phyloP scores from a whole-genome alignment of 306 rosid species.

The Fragaria ananassa region DNA sequence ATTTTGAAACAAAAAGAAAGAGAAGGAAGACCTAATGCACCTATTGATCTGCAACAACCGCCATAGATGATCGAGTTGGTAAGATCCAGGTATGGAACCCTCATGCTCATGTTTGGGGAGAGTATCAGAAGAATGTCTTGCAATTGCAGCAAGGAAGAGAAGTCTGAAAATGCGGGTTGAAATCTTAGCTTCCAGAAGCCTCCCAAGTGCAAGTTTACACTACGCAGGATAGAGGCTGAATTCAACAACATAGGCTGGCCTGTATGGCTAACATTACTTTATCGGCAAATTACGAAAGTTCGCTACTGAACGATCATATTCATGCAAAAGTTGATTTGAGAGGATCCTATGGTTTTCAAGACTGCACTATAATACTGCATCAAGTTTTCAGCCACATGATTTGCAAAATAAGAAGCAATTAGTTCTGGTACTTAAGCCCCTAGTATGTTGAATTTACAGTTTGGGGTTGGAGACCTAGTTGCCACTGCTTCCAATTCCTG shows the following conservation, averaged over 20 bases:
- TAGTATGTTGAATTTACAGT: slow-evolving; percentile 50
- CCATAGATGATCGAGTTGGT: too few species aligned
- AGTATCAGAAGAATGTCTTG: too few species aligned
- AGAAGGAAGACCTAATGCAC: too few species aligned
- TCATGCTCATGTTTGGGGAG: too few species aligned
- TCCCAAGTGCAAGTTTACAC: too few species aligned
- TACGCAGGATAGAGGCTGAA: background rate
- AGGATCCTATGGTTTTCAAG: background rate
- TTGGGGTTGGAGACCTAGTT: slow-evolving; percentile 37
- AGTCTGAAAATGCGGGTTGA: too few species aligned
- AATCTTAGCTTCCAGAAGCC: too few species aligned
- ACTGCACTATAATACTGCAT: background rate
- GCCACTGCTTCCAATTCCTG: slow-evolving; percentile 30
- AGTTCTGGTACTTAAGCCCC: slow-evolving; percentile 28
- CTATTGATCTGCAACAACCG: too few species aligned
- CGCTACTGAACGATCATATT: background rate
- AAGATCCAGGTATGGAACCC: too few species aligned
- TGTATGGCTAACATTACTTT: background rate
- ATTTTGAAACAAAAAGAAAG: too few species aligned
- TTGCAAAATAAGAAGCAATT: slow-evolving; percentile 26
- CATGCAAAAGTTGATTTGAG: background rate
- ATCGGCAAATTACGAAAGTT: background rate
- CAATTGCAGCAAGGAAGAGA: too few species aligned
- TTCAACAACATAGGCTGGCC: background rate
- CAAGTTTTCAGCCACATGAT: background rate